Base-by-base conservation (phyloP, 2,329 filamentous ascomycete species). In the Exophiala bonariae region DNA sequence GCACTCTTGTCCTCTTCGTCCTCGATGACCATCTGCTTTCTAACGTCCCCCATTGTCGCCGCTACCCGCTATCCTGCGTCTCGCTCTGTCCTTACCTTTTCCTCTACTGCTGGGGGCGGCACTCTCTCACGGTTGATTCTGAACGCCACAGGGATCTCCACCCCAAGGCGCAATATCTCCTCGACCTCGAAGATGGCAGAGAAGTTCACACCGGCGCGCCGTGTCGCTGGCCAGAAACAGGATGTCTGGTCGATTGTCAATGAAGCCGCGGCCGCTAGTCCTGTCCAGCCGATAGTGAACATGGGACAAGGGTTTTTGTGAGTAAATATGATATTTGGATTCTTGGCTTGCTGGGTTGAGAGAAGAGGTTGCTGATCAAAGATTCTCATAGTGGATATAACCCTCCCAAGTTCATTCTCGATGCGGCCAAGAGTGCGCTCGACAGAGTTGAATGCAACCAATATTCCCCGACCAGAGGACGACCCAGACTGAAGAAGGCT, bases 361-460 rank as follows among this genome's bases (percentile, higher is more conserved):
- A n/a, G n/a, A n/a, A n/a, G n/a, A n/a, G n/a, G n/a, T n/a, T 35
- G 7, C 8, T 35, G 32, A 35, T 17, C 18, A 9, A n/a, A 31
- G 8, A 20, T 16, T 2, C 33, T 6, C 33, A 31, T 42, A 75
- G 73, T 63, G 92, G 92, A 49, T 97, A 97, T 70, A 97, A 97
- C 65, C 92, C 92, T 47, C 92, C 92, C 6, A 70, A 85, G 28
- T 97, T 96, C 68, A 89, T 96, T 56, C 76, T 96, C 56, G 81
- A 96, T 60, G 93, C 93, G 33, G 93, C 93, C 41, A 97, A 96
- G 70, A 76, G 85, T 31, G 91, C 92, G 31, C 79, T 99, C 41
- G 86, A 96, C 63, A 80, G 83, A 41, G 92, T 99, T 17, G 93
- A 97, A 58, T 96, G 92, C 79, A 99, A 99, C 69, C 93, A 99